phyloP scores from a whole-genome alignment of 2,329 filamentous ascomycete species.

The Microascus cirrosus region DNA sequence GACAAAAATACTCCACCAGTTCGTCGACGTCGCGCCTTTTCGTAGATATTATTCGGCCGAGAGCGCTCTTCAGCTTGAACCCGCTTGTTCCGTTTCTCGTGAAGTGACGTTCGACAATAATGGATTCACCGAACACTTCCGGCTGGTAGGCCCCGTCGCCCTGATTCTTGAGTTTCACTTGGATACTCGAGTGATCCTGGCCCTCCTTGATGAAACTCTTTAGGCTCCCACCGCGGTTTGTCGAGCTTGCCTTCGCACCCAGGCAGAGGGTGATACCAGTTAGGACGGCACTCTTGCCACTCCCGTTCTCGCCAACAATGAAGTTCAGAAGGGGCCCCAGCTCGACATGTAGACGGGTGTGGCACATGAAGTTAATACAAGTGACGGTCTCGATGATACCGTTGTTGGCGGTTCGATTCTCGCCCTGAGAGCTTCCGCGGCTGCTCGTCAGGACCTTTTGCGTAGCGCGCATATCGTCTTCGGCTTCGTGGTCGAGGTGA shows the following conservation, averaged over 20 bases:
- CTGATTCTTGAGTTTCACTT: conserved; percentile 83
- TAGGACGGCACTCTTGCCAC: conserved; percentile 90
- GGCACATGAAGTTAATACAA: conserved; percentile 95
- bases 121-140: conserved; percentile 71
- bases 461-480: conserved; percentile 53
- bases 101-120: conserved; percentile 88
- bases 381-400: conserved; percentile 82
- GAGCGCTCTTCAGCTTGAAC: conserved; percentile 75
- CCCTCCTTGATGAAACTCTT: conserved; percentile 90
- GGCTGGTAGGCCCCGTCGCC: conserved; percentile 76
- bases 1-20: conserved; percentile 82
- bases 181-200: conserved; percentile 61
- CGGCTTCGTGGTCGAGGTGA: conserved; percentile 43
- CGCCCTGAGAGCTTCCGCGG: conserved; percentile 35
- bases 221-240: conserved; percentile 81
- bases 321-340: conserved; percentile 97
- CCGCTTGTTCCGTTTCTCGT: conserved; percentile 61
- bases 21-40: conserved; percentile 85
- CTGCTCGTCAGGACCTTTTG: conserved; percentile 42
- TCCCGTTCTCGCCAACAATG: conserved; percentile 94
- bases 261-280: conserved; percentile 89
- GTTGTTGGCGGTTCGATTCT: conserved; percentile 68
- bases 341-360: conserved; percentile 66
- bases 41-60: conserved; percentile 61
- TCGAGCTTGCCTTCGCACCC: conserved; percentile 87